Conservation (phyloP, 2,329 filamentous ascomycete genomes). For the Alternaria metachromatica region DNA sequence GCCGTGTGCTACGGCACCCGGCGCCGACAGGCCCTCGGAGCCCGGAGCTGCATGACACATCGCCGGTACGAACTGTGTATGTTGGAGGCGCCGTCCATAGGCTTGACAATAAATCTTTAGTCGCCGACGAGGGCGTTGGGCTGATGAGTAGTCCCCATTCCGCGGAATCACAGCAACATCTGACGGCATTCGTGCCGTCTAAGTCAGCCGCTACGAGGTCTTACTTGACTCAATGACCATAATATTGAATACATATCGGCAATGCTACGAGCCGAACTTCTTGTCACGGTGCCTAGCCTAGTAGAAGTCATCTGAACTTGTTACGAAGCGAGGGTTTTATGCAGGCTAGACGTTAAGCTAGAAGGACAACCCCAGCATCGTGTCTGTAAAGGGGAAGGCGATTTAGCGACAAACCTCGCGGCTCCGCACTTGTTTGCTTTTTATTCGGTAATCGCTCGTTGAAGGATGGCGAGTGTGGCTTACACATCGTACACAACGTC, state of each 20-base stretch:
- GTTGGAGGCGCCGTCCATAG: background rate
- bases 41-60: background rate
- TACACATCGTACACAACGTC: background rate
- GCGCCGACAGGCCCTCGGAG: background rate
- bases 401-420: background rate
- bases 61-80: background rate
- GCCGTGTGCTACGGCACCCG: background rate
- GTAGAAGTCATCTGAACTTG: background rate
- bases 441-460: conserved; percentile 5
- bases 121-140: background rate
- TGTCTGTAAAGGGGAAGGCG: background rate
- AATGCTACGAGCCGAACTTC: background rate
- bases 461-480: background rate
- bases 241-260: background rate
- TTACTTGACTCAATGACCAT: background rate
- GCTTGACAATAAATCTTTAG: background rate
- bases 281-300: background rate
- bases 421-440: conserved; percentile 10
- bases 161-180: background rate
- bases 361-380: conserved; percentile 1
- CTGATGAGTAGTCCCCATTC: background rate
- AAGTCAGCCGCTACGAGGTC: background rate
- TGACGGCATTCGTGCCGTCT: background rate
- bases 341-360: conserved; percentile 14
- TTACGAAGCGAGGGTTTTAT: conserved; percentile 2